Percentiles rank a stretch among this genome's conserved stretches.
These are phyloP conservation scores for Kwoniella mangroviensis DNA, from an alignment of 768 basidiomycete genomes.

Conservation along the genomic window DNA sequence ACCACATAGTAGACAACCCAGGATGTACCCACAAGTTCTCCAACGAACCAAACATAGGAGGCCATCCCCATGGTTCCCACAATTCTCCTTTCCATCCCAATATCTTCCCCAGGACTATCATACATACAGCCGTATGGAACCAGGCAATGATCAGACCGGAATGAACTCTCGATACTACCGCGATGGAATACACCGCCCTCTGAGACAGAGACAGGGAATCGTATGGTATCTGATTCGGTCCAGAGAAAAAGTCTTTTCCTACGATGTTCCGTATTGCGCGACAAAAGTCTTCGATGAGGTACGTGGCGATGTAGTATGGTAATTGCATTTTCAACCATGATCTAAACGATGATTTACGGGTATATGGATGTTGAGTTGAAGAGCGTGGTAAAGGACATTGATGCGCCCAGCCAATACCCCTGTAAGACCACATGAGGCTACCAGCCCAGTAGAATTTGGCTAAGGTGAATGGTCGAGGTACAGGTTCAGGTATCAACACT, in stretches of 20 bases:
- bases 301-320: conserved; percentile 2
- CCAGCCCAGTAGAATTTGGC: conserved; percentile 45
- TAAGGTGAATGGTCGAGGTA: conserved; percentile 37
- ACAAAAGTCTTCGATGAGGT: conserved; percentile 30
- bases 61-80: conserved; percentile 47
- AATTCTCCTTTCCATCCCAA: conserved; percentile 45
- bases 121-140: background rate
- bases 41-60: conserved; percentile 43
- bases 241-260: conserved; percentile 36
- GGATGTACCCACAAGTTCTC: conserved; percentile 43
- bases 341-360: conserved; percentile 24
- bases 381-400: conserved; percentile 28
- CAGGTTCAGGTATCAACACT: conserved; percentile 32
- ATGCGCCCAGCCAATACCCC: conserved; percentile 41
- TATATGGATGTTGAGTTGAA: conserved; percentile 32
- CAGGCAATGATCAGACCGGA: conserved; percentile 19
- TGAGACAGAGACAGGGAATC: conserved; percentile 14
- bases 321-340: conserved; percentile 23
- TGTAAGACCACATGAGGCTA: conserved; percentile 34
- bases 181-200: conserved; percentile 33
- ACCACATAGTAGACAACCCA: conserved; percentile 47
- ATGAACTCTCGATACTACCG: conserved; percentile 27
- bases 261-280: conserved; percentile 32
- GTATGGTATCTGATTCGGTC: conserved; percentile 22
- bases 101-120: conserved; percentile 34